phyloP scores from a whole-genome alignment of 2,329 filamentous ascomycete genomes.

The Calycina herbarum region DNA sequence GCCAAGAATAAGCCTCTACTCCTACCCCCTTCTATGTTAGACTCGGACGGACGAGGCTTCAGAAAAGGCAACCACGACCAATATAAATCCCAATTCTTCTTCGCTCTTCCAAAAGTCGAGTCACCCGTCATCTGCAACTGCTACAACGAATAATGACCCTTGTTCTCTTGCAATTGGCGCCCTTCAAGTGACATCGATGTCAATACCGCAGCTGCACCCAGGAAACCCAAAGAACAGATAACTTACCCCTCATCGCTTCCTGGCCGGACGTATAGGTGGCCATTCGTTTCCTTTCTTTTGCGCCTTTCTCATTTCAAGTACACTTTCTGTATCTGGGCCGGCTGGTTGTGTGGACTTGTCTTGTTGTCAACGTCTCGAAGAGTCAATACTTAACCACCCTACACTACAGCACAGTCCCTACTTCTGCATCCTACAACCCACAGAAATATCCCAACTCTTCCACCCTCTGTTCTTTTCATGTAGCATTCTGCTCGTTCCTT shows the following conservation, averaged over 20 bases:
- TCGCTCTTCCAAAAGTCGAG: slow-evolving; percentile 2
- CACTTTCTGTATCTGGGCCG: background rate
- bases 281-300: background rate
- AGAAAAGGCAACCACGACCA: background rate
- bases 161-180: background rate
- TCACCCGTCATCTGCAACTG: background rate
- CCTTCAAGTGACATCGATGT: background rate
- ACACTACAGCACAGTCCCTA: background rate
- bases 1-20: too few relatives aligned
- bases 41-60: too few relatives aligned
- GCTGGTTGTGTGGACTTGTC: background rate
- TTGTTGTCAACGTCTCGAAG: background rate
- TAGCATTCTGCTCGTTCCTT: background rate
- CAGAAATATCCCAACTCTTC: background rate
- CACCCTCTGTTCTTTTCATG: background rate
- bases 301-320: background rate
- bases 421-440: background rate
- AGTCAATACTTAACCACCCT: background rate
- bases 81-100: background rate
- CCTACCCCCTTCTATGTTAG: too few relatives aligned
- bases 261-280: background rate
- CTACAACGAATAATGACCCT: background rate
- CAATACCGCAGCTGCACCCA: background rate
- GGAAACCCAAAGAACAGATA: background rate
- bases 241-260: background rate